phyloP scores from a whole-genome alignment of 768 basidiomycete species.

The Jaapia argillacea region DNA sequence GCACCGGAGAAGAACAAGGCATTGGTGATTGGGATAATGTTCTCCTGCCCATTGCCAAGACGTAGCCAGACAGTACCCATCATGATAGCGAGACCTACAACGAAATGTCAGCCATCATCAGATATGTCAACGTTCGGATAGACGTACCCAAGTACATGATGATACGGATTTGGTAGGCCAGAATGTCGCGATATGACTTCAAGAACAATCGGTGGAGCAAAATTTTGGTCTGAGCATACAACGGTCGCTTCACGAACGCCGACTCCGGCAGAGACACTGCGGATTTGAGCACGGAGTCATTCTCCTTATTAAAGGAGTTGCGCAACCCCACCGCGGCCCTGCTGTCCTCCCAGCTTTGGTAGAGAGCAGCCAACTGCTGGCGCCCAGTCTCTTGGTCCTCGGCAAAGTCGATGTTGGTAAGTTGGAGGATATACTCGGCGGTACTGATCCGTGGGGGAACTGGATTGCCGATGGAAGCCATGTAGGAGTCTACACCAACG shows the following conservation, averaged over 20 bases:
- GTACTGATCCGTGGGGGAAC: slow-evolving; percentile 34
- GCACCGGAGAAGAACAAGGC: slow-evolving; percentile 51
- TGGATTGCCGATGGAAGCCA: slow-evolving; percentile 16
- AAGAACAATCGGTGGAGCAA: slow-evolving; percentile 34
- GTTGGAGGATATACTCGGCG: slow-evolving; percentile 49
- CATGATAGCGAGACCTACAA: no score
- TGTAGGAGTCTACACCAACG: slow-evolving; percentile 18
- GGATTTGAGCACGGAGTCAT: not conserved
- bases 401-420: slow-evolving; percentile 40
- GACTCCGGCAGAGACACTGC: not conserved
- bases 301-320: not conserved
- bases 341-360: slow-evolving; percentile 8
- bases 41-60: no score
- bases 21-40: no score
- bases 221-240: slow-evolving; percentile 33
- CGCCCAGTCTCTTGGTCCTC: slow-evolving; percentile 1
- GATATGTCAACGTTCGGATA: no score
- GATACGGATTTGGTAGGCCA: slow-evolving; percentile 46
- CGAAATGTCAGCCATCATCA: no score
- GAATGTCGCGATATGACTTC: slow-evolving; percentile 43
- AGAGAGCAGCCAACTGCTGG: slow-evolving; percentile 5
- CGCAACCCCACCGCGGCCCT: no score
- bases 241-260: slow-evolving; percentile 12
- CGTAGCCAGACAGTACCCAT: slow-evolving; percentile 46
- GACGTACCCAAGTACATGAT: slow-evolving; percentile 40